Base-by-base conservation (phyloP, 202 grass and related monocot genomes). In the Setaria viridis region DNA sequence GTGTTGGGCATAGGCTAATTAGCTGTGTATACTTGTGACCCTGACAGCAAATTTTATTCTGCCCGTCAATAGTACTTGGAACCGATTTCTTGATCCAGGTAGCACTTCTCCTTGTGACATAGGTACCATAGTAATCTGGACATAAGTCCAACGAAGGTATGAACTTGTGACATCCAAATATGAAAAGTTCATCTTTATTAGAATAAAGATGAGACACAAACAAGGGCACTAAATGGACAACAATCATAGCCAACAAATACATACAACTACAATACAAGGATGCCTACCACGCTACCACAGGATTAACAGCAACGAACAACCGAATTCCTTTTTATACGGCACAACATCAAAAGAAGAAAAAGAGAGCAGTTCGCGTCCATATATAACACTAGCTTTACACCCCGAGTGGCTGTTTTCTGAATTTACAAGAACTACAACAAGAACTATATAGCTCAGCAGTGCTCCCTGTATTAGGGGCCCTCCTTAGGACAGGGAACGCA, bases 321-420 rank as follows among this genome's bases (percentile, higher is more conserved):
- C 76, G 80, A 16, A 69, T 88, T 45, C 16, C 11, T 59, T 80
- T 35, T 68, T 77, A 46, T 17, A 82, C 67, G 42, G 51, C 65
- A 85, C 47, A 58, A 80, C 67, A 85, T 62, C 63, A 43, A 75
- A 70, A 29, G 35, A 70, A 77, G 19, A 55, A 47, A 57, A 68
- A 41, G 34, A 10, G 60, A 80, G 56, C 54, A 73, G 71, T 87
- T 76, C 5, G 37, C 8, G 33, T 68, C 3, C 9, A 85, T 78
- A 91, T 82, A 60, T 67, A 85, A 82, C 77, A 85, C 72, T 91
- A 91, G 63, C 70, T 91, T 82, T 88, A 91, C 82, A 91, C 41
- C 41, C 32, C 12, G 30, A 85, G 68, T n/a, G 19, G 0, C 48
- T 66, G 77, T 81, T 50, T 84, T 43, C 72, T 45, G 56, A 81